phyloP scores from a whole-genome alignment of 2,329 filamentous ascomycete species.

The Neonectria sp. region DNA sequence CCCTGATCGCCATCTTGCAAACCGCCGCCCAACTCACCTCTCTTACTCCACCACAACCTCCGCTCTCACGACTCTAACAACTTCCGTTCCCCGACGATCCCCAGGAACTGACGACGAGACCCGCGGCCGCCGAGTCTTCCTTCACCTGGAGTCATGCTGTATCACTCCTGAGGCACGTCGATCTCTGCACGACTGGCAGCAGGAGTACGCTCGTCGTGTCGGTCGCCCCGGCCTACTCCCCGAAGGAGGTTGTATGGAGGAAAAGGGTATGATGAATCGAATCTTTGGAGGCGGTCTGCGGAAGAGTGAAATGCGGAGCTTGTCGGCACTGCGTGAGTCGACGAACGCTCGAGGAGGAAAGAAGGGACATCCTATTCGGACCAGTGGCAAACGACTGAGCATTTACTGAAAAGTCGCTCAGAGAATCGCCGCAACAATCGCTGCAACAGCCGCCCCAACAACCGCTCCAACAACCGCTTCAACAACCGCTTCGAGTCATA shows the following conservation, averaged over 20 bases:
- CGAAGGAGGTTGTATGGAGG: slow-evolving; percentile 52
- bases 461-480: too few relatives aligned
- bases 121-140: slow-evolving; percentile 61
- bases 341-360: slow-evolving; percentile 25
- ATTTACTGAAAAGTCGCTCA: slow-evolving; percentile 28
- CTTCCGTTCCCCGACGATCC: slow-evolving; percentile 28
- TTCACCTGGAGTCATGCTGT: slow-evolving; percentile 63
- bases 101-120: slow-evolving; percentile 57
- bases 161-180: slow-evolving; percentile 62
- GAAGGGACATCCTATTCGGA: background rate
- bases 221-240: slow-evolving; percentile 59
- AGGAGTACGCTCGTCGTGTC: slow-evolving; percentile 60
- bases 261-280: slow-evolving; percentile 47
- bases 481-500: background rate
- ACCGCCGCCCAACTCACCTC: slow-evolving; percentile 47
- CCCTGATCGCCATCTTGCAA: slow-evolving; percentile 37
- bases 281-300: slow-evolving; percentile 45
- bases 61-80: slow-evolving; percentile 46
- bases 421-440: background rate
- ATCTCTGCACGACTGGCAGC: slow-evolving; percentile 65
- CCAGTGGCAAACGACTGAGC: slow-evolving; percentile 35
- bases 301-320: slow-evolving; percentile 42
- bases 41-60: slow-evolving; percentile 53
- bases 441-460: background rate
- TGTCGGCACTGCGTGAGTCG: slow-evolving; percentile 31